A percentile compares a stretch with the other conserved stretches of the same genome.
These are phyloP conservation scores for Thalassia testudinum DNA, from an alignment of 116 monocot genomes.

Conservation along the genomic window DNA sequence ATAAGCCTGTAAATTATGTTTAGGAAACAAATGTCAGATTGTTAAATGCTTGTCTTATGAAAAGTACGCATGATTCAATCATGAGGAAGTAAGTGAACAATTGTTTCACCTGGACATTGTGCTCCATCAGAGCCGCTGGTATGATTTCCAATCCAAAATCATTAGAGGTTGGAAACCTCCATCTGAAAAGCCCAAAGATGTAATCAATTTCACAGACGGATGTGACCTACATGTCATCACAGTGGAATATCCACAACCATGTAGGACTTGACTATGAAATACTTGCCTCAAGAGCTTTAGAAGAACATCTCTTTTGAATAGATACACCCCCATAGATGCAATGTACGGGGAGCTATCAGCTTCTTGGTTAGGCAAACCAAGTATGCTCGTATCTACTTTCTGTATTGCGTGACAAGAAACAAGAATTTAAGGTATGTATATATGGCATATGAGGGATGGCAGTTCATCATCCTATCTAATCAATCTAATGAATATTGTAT, in stretches of 20 bases:
- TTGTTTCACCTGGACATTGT: slow-evolving; percentile 59
- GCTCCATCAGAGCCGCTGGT: slow-evolving; percentile 64
- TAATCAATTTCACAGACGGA: background rate
- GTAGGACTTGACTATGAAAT: background rate
- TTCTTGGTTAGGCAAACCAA: slow-evolving; percentile 54
- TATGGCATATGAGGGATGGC: background rate
- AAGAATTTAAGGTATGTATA: background rate
- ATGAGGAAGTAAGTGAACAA: background rate
- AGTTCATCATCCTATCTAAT: background rate
- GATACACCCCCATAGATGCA: slow-evolving; percentile 94
- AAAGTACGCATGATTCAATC: background rate
- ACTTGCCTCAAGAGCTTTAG: slow-evolving; percentile 72
- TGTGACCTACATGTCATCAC: background rate
- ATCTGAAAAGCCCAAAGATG: slow-evolving; percentile 22
- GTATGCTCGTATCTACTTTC: slow-evolving; percentile 55
- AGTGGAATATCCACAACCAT: too few species aligned
- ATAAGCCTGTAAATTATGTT: slow-evolving; percentile 22
- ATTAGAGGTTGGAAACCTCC: slow-evolving; percentile 66
- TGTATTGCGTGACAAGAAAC: slow-evolving; percentile 5
- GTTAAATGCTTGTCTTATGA: background rate
- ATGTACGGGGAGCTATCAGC: slow-evolving; percentile 53
- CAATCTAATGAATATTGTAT: background rate
- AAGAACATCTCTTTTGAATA: slow-evolving; percentile 67
- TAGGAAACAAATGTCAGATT: background rate
- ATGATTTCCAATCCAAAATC: slow-evolving; percentile 97